phyloP scores from a whole-genome alignment of 768 basidiomycete species.

The Amanita phalloides region DNA sequence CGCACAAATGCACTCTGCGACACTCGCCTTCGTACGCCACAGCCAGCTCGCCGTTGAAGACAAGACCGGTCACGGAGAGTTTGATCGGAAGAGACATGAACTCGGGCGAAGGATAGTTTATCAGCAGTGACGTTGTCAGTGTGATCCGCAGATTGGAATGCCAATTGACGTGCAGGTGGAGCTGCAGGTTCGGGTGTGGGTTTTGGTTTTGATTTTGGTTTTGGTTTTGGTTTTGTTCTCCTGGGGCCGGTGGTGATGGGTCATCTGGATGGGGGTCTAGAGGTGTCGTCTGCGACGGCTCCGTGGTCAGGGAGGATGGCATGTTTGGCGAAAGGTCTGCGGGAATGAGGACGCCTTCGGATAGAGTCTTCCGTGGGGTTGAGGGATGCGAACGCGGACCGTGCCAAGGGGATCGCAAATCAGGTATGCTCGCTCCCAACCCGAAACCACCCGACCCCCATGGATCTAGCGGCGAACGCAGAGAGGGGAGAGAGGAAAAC shows the following conservation, averaged over 20 bases:
- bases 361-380: neutral
- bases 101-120: constrained; percentile 92
- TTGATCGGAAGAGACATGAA: constrained; percentile 98
- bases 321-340: neutral
- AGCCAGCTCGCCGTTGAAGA: constrained; percentile 80
- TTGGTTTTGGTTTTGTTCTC: constrained; percentile 17
- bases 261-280: constrained; percentile 6
- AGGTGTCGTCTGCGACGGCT: constrained; percentile 11
- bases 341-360: neutral
- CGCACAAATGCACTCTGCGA: constrained; percentile 74
- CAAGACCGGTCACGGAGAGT: constrained; percentile 81
- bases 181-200: constrained; percentile 65
- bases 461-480: constrained; percentile 25
- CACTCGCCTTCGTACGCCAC: constrained; percentile 86
- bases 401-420: constrained; percentile 1
- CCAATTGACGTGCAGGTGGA: constrained; percentile 82
- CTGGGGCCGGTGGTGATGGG: constrained; percentile 12
- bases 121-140: constrained; percentile 84
- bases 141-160: constrained; percentile 82
- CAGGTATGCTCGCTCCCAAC: constrained; percentile 1
- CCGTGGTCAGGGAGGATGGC: constrained; percentile 11
- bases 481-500: constrained; percentile 42
- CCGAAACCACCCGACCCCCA: constrained; percentile 1
- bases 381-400: neutral
- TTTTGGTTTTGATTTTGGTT: constrained; percentile 19